Evolutionary conservation across 768 basidiomycete genomes (phyloP), one percentile per base, ranked within the genome.

Genomic region (Myochromella boudieri): DNA sequence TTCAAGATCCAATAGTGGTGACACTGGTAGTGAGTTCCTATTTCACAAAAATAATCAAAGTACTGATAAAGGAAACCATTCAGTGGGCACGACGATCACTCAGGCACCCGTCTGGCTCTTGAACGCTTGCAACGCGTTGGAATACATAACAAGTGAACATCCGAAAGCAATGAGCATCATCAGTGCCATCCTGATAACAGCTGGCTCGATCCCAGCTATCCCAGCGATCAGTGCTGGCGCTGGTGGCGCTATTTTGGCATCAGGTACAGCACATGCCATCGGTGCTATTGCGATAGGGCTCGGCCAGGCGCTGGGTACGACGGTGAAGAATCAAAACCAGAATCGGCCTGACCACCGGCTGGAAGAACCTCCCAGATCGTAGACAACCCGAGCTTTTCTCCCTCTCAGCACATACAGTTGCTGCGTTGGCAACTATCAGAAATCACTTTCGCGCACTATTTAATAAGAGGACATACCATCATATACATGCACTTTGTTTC

Each of bases 241-340:
- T 4, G 86, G 87, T 17, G 87, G 87, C 8, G 83, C 84, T 0
- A 69, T 87, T 41, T 71, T 91, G 27, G 87, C 88, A 8, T 78
- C 85, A 12, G 75, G 82, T 10, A 82, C 88, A 11, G 85, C 80
- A 11, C 87, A 90, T 54, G 87, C 88, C 1, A 81, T 87, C 20
- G 87, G 88, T 8, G 86, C 86, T 1, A 82, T 90, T 48, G 88
- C 87, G 1, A 77, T 90, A 3, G 87, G 88, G 2, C 68, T 90
- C 25, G 87, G 87, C 7, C 72, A 75, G 52, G 73, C 69, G 6
- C 53, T 75, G 26, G 63, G 69, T 22, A 63, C 62, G 22, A 56
- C 66, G 21, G 65, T 71, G 14, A 65, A 64, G 45, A 64, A 65
- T 43, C 53, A 52, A 29, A 63, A 66, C 47, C 63, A 62, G 47